Percentiles rank a stretch among this genome's conserved stretches.
These are phyloP conservation scores for Chloranthus sessilifolius DNA, from an alignment of 164 flowering plant species.

Conservation along the genomic window DNA sequence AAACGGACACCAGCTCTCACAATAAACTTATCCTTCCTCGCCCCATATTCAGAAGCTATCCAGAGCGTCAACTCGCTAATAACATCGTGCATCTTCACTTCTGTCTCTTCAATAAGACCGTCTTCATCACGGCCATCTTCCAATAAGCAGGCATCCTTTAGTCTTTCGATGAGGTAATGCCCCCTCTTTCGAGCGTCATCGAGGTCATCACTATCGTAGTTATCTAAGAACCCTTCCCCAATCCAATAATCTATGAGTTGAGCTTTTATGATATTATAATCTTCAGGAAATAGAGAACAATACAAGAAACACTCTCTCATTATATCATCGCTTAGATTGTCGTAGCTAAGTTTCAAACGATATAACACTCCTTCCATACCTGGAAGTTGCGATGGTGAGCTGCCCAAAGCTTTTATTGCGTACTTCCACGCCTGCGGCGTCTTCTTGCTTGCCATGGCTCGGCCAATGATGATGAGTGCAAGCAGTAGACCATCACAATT, in stretches of 20 bases:
- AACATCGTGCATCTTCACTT: no score
- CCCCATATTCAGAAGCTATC: no score
- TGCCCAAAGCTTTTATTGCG: slow-evolving; percentile 1
- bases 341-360: slow-evolving; percentile 9
- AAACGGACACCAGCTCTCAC: no score
- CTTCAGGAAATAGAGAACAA: slow-evolving; percentile 9
- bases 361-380: slow-evolving; percentile 10
- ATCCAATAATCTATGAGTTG: background rate
- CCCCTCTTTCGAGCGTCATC: background rate
- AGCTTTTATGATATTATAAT: background rate
- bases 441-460: background rate
- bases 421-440: slow-evolving; percentile 5
- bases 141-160: slow-evolving; percentile 4
- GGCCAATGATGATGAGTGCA: slow-evolving; percentile 4
- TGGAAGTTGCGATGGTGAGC: background rate
- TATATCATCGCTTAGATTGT: background rate
- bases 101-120: no score
- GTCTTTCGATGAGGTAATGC: background rate
- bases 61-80: no score
- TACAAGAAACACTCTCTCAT: slow-evolving; percentile 6
- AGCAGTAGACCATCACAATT: slow-evolving; percentile 7
- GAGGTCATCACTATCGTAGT: background rate
- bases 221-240: slow-evolving; percentile 1
- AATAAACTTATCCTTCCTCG: no score
- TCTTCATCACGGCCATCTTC: background rate